Conservation (phyloP, 805 yeast genomes). For the Helenozyma rhizophorensis region DNA sequence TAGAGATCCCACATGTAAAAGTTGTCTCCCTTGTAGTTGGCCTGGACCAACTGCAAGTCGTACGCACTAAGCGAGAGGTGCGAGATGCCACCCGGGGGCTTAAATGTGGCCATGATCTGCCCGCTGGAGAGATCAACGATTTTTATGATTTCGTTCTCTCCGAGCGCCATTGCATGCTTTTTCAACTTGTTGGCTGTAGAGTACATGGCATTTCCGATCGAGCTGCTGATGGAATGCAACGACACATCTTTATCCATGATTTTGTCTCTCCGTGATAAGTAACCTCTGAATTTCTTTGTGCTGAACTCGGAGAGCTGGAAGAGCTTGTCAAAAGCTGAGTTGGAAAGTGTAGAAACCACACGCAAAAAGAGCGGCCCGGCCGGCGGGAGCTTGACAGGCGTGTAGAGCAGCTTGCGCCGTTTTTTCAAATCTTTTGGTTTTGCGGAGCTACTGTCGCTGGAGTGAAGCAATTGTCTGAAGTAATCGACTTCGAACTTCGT, state of each 20-base stretch:
- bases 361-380: constrained; percentile 45
- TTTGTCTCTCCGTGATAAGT: constrained; percentile 22
- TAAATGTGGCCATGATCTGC: constrained; percentile 39
- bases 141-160: constrained; percentile 36
- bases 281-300: constrained; percentile 38
- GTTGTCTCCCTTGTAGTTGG: constrained; percentile 56
- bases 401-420: constrained; percentile 17
- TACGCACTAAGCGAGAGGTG: constrained; percentile 56
- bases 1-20: constrained; percentile 63
- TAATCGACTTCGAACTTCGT: constrained; percentile 27
- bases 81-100: constrained; percentile 62
- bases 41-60: constrained; percentile 53
- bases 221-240: constrained; percentile 27
- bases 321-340: constrained; percentile 50
- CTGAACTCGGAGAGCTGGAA: constrained; percentile 47
- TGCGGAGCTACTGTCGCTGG: constrained; percentile 8
- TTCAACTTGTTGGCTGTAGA: constrained; percentile 30
- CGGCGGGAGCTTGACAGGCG: constrained; percentile 41
- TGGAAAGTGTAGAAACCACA: constrained; percentile 46
- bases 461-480: constrained; percentile 24
- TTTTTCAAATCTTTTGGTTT: constrained; percentile 1
- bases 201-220: constrained; percentile 30
- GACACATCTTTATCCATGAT: constrained; percentile 19
- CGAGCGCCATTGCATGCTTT: constrained; percentile 9
- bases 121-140: constrained; percentile 45